Percentiles rank a stretch among this genome's conserved stretches.
Evolutionary conservation across 1,284 basidiomycete species (phyloP).

Genomic region (Rhodotorula sp.): DNA sequence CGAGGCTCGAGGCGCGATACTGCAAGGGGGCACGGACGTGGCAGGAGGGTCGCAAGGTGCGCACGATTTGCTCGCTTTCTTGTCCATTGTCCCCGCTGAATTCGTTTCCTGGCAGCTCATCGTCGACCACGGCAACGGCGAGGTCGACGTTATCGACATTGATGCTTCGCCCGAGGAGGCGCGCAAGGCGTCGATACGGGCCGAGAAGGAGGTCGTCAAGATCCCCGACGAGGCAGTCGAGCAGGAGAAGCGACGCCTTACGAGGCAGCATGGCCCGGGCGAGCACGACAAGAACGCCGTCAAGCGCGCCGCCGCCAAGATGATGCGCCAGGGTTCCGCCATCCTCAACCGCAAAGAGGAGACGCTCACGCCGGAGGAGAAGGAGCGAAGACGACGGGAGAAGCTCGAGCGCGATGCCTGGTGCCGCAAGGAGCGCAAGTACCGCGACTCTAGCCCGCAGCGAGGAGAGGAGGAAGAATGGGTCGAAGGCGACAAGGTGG

Average conservation of each 20-base stretch:
- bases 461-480: slow-evolving; percentile 24
- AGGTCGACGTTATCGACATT: slow-evolving; percentile 40
- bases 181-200: slow-evolving; percentile 10
- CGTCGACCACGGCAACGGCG: slow-evolving; percentile 42
- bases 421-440: slow-evolving; percentile 41
- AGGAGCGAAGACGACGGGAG: slow-evolving; percentile 24
- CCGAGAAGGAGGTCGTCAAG: slow-evolving; percentile 6
- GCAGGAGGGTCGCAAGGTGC: slow-evolving; percentile 39
- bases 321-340: slow-evolving; percentile 16
- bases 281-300: slow-evolving; percentile 27
- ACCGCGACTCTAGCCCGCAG: slow-evolving; percentile 26
- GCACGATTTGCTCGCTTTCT: not conserved
- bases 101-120: slow-evolving; percentile 30
- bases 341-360: slow-evolving; percentile 17
- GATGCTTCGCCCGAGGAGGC: slow-evolving; percentile 25
- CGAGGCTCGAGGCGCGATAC: slow-evolving; percentile 33
- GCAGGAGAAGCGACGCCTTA: slow-evolving; percentile 9
- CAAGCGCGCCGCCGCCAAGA: slow-evolving; percentile 29
- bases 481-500: slow-evolving; percentile 38
- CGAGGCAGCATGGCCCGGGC: slow-evolving; percentile 19
- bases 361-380: slow-evolving; percentile 28
- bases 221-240: slow-evolving; percentile 24
- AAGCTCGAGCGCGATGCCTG: slow-evolving; percentile 41
- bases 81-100: no score
- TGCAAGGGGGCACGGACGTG: slow-evolving; percentile 30